Conservation (phyloP, 2,329 filamentous ascomycete genomes). For the Apiospora kogelbergensis region DNA sequence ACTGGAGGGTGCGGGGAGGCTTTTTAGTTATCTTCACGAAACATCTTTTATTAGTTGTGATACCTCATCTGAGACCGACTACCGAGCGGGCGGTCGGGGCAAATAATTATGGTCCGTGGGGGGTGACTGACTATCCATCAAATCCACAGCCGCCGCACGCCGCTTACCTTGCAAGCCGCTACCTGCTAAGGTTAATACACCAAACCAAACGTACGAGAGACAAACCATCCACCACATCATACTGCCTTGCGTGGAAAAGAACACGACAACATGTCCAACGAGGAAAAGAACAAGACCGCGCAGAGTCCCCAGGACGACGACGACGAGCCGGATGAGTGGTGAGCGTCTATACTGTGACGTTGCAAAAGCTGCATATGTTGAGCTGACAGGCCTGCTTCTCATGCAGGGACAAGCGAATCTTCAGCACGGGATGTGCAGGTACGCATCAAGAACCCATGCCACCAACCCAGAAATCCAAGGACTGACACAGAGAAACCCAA, state of each 20-base stretch:
- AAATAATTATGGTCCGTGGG: background rate
- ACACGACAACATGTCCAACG: slow-evolving; percentile 54
- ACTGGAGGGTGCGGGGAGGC: background rate
- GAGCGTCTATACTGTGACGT: slow-evolving; percentile 30
- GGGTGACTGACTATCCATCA: background rate
- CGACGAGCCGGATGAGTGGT: slow-evolving; percentile 97
- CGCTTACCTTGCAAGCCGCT: background rate
- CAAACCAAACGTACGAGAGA: background rate
- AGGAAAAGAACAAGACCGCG: slow-evolving; percentile 47
- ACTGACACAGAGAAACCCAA: background rate
- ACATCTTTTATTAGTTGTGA: background rate
- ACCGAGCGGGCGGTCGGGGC: slow-evolving; percentile 2
- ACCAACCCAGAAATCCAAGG: background rate
- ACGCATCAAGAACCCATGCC: slow-evolving; percentile 24
- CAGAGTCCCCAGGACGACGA: slow-evolving; percentile 55
- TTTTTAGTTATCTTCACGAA: background rate
- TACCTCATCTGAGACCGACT: slow-evolving; percentile 3
- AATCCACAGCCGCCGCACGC: background rate
- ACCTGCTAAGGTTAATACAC: background rate
- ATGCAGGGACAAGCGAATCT: slow-evolving; percentile 92
- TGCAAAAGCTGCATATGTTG: background rate
- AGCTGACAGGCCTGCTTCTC: background rate
- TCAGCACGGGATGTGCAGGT: slow-evolving; percentile 93
- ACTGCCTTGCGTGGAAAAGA: background rate
- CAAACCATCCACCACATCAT: background rate